phyloP scores from a whole-genome alignment of 208 protist species.

The Acanthamoeba lenticulata region DNA sequence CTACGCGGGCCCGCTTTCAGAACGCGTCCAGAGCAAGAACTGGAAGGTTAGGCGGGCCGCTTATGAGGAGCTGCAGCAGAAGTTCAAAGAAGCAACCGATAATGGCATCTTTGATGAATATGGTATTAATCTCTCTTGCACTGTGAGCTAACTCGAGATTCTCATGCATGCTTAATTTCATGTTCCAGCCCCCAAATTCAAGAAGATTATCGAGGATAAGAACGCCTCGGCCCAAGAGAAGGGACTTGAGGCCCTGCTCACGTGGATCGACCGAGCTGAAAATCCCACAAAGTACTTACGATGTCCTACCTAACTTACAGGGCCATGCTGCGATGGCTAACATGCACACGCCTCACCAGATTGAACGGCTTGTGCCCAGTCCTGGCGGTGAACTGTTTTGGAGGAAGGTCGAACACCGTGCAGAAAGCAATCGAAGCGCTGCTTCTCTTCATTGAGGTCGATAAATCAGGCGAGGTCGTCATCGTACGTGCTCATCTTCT shows the following conservation, averaged over 20 bases:
- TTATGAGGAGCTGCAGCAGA: slow-evolving; percentile 46
- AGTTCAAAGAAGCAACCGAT: slow-evolving; percentile 65
- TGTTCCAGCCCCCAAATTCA: slow-evolving; percentile 64
- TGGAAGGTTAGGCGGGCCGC: slow-evolving; percentile 67
- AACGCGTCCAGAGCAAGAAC: slow-evolving; percentile 43
- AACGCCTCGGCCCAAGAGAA: slow-evolving; percentile 69
- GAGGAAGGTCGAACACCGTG: slow-evolving; percentile 26
- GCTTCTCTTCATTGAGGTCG: slow-evolving; percentile 60
- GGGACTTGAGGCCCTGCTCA: slow-evolving; percentile 51
- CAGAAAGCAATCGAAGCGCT: slow-evolving; percentile 63
- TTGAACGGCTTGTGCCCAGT: slow-evolving; percentile 3
- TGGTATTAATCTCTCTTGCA: neutral
- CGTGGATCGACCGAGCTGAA: slow-evolving; percentile 67
- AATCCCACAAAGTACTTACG: slow-evolving; percentile 69
- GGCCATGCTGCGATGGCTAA: no score
- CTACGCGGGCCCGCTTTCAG: slow-evolving; percentile 18
- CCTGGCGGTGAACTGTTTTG: slow-evolving; percentile 47
- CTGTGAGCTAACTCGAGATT: neutral
- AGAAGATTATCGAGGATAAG: slow-evolving; percentile 69
- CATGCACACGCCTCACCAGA: neutral
- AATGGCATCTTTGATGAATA: slow-evolving; percentile 70
- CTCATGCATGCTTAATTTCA: neutral
- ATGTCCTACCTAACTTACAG: no score
- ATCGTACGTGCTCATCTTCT: neutral
- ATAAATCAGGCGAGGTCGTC: slow-evolving; percentile 49